A percentile compares a stretch with the other conserved stretches of the same genome.
phyloP scores from a whole-genome alignment of 805 yeast species.

The Lachancea meyersii region DNA sequence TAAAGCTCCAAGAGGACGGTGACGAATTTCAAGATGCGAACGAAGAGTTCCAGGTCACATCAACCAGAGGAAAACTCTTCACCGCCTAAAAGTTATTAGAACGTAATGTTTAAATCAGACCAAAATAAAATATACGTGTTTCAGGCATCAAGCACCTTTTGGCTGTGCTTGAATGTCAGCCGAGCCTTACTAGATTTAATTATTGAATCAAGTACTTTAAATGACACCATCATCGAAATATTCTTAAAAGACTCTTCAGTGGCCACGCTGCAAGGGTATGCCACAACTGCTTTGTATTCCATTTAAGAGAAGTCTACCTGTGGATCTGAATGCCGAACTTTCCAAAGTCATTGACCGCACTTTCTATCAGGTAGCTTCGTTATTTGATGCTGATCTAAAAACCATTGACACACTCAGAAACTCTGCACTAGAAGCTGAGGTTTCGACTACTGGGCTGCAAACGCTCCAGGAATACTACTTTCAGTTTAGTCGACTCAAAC shows the following conservation, averaged over 20 bases:
- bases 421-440: constrained; percentile 34
- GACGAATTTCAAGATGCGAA: constrained; percentile 30
- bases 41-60: constrained; percentile 21
- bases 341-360: constrained; percentile 43
- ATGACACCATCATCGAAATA: background rate
- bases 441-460: constrained; percentile 34
- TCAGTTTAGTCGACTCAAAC: constrained; percentile 38
- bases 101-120: background rate
- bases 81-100: constrained; percentile 6
- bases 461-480: constrained; percentile 42
- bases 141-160: too few relatives aligned
- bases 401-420: constrained; percentile 42
- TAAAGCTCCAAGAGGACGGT: constrained; percentile 10
- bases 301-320: constrained; percentile 39
- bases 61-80: constrained; percentile 29
- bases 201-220: background rate
- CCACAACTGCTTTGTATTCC: constrained; percentile 47
- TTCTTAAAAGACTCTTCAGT: background rate
- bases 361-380: constrained; percentile 39
- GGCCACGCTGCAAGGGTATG: constrained; percentile 10
- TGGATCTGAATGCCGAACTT: constrained; percentile 38
- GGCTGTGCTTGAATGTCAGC: too few relatives aligned
- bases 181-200: too few relatives aligned
- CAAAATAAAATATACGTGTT: too few relatives aligned
- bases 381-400: constrained; percentile 39